phyloP scores from a whole-genome alignment of 2,329 filamentous ascomycete species.

The Xylaria sp. region DNA sequence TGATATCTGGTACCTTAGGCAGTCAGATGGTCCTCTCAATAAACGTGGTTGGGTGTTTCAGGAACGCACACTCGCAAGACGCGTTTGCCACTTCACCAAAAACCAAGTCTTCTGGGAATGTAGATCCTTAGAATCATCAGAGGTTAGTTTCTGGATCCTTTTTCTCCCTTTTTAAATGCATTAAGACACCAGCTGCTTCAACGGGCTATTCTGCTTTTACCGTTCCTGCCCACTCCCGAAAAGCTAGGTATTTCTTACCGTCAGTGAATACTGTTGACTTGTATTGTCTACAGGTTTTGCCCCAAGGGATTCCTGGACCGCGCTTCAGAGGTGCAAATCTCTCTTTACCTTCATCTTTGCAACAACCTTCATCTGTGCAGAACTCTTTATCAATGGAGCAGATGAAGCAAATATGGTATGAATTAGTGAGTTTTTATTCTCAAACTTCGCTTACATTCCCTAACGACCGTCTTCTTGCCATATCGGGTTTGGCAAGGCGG shows the following conservation, averaged over 20 bases:
- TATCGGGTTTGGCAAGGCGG: not conserved
- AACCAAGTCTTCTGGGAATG: not conserved
- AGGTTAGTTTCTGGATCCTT: not conserved
- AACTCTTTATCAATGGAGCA: not conserved
- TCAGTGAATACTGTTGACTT: not conserved
- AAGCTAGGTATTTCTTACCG: not conserved
- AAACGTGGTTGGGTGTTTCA: not conserved
- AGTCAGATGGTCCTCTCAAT: not conserved
- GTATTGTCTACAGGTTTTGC: not conserved
- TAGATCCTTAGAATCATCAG: not conserved
- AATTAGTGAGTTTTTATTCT: not conserved
- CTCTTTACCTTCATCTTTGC: not conserved
- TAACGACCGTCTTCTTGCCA: not conserved
- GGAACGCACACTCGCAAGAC: not conserved
- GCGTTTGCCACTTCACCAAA: not conserved
- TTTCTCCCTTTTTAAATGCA: not conserved
- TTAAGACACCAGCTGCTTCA: not conserved
- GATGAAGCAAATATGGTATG: not conserved
- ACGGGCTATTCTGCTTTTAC: not conserved
- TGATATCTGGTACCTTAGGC: not conserved
- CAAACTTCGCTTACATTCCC: not conserved
- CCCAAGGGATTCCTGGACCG: not conserved
- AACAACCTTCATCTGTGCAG: not conserved
- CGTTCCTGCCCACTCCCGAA: not conserved
- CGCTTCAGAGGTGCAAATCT: not conserved